phyloP scores from a whole-genome alignment of 2,329 filamentous ascomycete genomes.

The Monosporascus sp. region DNA sequence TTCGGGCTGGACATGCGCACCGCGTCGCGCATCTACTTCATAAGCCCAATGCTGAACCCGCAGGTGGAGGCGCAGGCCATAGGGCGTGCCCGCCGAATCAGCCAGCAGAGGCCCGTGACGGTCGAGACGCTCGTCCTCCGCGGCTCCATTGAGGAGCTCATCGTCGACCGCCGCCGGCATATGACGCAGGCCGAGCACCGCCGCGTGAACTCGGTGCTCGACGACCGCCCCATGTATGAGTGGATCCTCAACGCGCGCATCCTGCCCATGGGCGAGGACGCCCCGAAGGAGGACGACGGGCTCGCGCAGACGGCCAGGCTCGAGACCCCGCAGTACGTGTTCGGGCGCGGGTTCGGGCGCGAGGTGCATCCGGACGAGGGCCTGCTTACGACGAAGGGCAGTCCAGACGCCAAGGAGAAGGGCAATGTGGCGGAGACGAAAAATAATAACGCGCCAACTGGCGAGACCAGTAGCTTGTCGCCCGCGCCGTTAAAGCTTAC shows the following conservation, averaged over 20 bases:
- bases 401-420: background rate
- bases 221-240: constrained; percentile 51
- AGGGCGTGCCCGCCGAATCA: constrained; percentile 82
- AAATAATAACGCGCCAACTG: background rate
- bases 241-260: constrained; percentile 53
- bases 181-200: constrained; percentile 67
- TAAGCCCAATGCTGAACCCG: constrained; percentile 81
- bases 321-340: constrained; percentile 40
- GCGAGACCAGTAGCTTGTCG: background rate
- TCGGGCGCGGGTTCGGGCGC: constrained; percentile 43
- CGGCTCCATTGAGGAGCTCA: constrained; percentile 78
- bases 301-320: constrained; percentile 45
- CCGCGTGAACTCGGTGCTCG: constrained; percentile 50
- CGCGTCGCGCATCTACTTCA: constrained; percentile 82
- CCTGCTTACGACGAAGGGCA: constrained; percentile 24
- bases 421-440: constrained; percentile 2
- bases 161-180: constrained; percentile 64
- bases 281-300: constrained; percentile 21
- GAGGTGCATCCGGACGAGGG: constrained; percentile 41
- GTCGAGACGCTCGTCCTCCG: constrained; percentile 82
- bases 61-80: constrained; percentile 86
- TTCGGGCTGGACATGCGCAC: constrained; percentile 80
- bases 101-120: constrained; percentile 70
- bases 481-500: constrained; percentile 5
- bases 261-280: constrained; percentile 20